phyloP scores from a whole-genome alignment of 306 rosid genomes.

The Trifolium repens region DNA sequence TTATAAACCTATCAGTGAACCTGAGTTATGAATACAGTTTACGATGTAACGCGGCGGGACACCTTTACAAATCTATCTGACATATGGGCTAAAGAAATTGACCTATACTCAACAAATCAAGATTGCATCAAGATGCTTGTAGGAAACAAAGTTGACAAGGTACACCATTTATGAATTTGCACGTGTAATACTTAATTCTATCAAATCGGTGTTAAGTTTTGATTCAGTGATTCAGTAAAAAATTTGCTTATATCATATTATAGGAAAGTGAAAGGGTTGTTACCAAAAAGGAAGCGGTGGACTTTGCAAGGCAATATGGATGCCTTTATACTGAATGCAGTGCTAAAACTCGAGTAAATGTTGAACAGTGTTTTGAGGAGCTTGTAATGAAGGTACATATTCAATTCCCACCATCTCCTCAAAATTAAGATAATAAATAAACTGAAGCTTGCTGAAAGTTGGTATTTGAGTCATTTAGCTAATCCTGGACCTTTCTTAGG shows the following conservation, averaged over 20 bases:
- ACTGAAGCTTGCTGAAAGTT: neutral
- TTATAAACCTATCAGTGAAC: slow-evolving; percentile 25
- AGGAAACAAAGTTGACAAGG: slow-evolving; percentile 84
- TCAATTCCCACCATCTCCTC: slow-evolving; percentile 22
- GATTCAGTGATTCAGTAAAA: slow-evolving; percentile 11
- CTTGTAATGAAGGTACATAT: slow-evolving; percentile 73
- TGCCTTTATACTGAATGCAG: slow-evolving; percentile 77
- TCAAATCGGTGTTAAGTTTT: slow-evolving; percentile 1
- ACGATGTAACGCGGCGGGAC: slow-evolving; percentile 70
- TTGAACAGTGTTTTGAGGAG: slow-evolving; percentile 78
- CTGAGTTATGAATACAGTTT: slow-evolving; percentile 56
- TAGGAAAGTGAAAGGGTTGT: slow-evolving; percentile 85
- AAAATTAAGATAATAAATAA: neutral
- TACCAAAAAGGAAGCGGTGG: slow-evolving; percentile 69
- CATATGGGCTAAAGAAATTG: slow-evolving; percentile 87
- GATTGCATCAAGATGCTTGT: slow-evolving; percentile 88
- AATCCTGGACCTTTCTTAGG: neutral
- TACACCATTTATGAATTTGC: slow-evolving; percentile 32
- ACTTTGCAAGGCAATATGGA: slow-evolving; percentile 79
- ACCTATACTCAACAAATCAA: slow-evolving; percentile 74
- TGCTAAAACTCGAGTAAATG: slow-evolving; percentile 80
- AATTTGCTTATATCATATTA: slow-evolving; percentile 23
- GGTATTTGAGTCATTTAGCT: neutral
- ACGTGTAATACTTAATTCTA: neutral
- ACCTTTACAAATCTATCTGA: slow-evolving; percentile 82